A percentile compares a stretch with the other conserved stretches of the same genome.
Conservation (phyloP, 306 rosid species). For the Cucumis hystrix region DNA sequence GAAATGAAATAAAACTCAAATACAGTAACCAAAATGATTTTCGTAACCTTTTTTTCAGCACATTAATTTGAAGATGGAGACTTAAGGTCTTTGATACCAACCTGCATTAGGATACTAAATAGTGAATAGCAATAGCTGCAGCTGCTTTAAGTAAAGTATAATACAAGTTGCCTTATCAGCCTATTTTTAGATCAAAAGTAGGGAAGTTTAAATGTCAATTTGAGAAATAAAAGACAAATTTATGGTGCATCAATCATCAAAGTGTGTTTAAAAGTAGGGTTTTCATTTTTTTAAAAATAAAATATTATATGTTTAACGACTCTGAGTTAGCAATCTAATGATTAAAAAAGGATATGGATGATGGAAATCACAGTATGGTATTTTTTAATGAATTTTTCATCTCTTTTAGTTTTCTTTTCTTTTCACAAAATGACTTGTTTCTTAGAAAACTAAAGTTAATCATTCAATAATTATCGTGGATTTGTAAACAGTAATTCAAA, state of each 20-base stretch:
- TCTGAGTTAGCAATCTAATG: background rate
- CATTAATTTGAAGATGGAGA: background rate
- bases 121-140: background rate
- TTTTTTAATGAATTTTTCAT: background rate
- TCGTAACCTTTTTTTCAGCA: too few species aligned
- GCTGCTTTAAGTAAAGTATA: background rate
- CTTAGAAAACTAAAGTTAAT: background rate
- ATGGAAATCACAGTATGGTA: too few species aligned
- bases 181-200: background rate
- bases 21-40: too few species aligned
- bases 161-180: background rate
- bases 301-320: background rate
- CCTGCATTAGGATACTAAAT: background rate
- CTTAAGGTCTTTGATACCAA: background rate
- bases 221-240: background rate
- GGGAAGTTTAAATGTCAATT: background rate
- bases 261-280: background rate
- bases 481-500: too few species aligned
- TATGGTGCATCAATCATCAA: background rate
- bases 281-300: background rate
- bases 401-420: too few species aligned
- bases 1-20: too few species aligned
- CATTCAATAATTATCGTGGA: background rate
- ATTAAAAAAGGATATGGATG: background rate
- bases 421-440: background rate